Evolutionary conservation across 495 filamentous ascomycete genomes (phyloP).

Genomic region (Tuber microsphaerosporum): DNA sequence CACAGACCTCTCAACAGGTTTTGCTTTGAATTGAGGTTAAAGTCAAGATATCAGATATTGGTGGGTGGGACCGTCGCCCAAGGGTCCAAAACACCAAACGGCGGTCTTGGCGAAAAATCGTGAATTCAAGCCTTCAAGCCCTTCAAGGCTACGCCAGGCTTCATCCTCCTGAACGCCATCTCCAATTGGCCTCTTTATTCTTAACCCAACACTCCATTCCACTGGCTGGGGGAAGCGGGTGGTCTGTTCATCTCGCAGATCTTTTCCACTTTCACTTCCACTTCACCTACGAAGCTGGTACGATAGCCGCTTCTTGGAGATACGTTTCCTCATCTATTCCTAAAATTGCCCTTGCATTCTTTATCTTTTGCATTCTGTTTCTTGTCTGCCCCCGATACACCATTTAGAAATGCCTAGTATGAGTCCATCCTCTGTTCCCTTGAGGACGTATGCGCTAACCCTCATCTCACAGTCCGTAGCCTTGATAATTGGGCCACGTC

Average conservation of each 20-base stretch:
- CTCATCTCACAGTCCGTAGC: slow-evolving; percentile 48
- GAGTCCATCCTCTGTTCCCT: not conserved
- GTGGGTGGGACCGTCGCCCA: not conserved
- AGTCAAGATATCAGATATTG: not conserved
- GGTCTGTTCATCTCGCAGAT: not conserved
- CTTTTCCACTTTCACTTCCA: not conserved
- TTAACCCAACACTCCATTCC: not conserved
- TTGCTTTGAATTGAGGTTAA: not conserved
- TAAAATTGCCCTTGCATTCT: not conserved
- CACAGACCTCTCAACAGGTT: not conserved
- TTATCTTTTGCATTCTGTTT: not conserved
- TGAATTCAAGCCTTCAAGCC: not conserved
- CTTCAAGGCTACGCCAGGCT: not conserved
- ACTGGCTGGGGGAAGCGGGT: not conserved
- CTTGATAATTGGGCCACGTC: slow-evolving; percentile 54
- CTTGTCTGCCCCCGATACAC: not conserved
- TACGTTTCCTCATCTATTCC: not conserved
- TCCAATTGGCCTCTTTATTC: not conserved
- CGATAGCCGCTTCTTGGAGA: not conserved
- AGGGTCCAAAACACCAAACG: not conserved
- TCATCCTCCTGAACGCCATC: not conserved
- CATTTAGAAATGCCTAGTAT: slow-evolving; percentile 30
- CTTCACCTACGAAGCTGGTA: not conserved
- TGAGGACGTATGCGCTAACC: not conserved
- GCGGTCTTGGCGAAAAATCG: not conserved